Conservation (phyloP, 1,284 basidiomycete genomes). For the Marasmius fiardii region DNA sequence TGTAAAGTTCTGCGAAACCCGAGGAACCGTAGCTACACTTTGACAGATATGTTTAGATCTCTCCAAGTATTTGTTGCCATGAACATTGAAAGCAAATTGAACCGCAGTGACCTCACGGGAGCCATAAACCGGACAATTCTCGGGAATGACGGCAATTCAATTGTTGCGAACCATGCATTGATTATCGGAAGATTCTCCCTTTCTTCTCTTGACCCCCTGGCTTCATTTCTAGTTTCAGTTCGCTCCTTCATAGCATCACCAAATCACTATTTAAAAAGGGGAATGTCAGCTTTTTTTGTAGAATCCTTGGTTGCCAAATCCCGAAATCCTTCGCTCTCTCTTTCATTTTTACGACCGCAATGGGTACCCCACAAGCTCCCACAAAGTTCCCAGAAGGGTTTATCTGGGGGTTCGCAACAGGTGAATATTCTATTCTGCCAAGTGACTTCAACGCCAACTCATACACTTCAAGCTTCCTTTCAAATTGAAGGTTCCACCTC, state of each 20-base stretch:
- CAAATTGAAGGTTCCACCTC: constrained; percentile 68
- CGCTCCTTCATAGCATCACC: too few relatives aligned
- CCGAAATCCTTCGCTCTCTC: background rate
- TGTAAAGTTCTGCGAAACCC: too few relatives aligned
- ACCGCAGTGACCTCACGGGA: background rate
- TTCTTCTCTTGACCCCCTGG: too few relatives aligned
- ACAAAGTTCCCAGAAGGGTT: constrained; percentile 50
- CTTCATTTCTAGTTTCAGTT: too few relatives aligned
- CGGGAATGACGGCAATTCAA: constrained; percentile 29
- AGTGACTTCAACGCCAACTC: constrained; percentile 8
- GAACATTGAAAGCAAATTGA: background rate
- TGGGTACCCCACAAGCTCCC: background rate
- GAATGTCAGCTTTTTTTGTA: background rate
- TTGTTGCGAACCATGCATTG: constrained; percentile 34
- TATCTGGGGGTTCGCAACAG: constrained; percentile 72
- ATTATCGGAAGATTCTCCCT: constrained; percentile 31
- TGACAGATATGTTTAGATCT: too few relatives aligned
- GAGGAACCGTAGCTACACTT: too few relatives aligned
- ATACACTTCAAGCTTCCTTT: constrained; percentile 50
- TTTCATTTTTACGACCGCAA: background rate
- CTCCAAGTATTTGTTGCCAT: too few relatives aligned
- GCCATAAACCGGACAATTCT: constrained; percentile 30
- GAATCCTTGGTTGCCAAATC: background rate
- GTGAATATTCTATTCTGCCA: constrained; percentile 28
- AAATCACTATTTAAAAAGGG: constrained; percentile 29